These are phyloP conservation scores for Monosporascus sp. DNA, from an alignment of 2,329 filamentous ascomycete genomes.

Conservation along the genomic window DNA sequence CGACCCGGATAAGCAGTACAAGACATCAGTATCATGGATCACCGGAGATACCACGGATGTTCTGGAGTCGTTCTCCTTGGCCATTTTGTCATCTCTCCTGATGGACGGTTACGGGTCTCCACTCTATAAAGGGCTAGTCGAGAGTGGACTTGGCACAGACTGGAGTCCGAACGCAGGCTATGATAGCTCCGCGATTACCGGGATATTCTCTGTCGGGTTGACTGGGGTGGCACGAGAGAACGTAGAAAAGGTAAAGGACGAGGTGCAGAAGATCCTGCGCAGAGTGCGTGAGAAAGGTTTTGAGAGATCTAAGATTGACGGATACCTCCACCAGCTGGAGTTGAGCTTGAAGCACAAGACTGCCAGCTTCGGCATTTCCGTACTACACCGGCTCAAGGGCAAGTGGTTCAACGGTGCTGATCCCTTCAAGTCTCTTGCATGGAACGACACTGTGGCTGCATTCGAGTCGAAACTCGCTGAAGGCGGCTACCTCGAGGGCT, in stretches of 20 bases:
- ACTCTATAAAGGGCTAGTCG: conserved; percentile 81
- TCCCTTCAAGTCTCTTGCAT: conserved; percentile 84
- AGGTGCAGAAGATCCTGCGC: conserved; percentile 66
- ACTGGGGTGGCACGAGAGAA: conserved; percentile 83
- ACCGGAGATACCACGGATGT: conserved; percentile 78
- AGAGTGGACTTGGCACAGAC: conserved; percentile 83
- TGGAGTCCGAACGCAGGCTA: conserved; percentile 95
- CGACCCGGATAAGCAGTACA: conserved; percentile 80
- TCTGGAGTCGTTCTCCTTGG: conserved; percentile 81
- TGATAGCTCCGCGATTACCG: conserved; percentile 69
- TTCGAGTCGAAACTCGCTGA: conserved; percentile 75
- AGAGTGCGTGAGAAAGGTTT: conserved; percentile 73
- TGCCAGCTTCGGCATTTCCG: conserved; percentile 85
- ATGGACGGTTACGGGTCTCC: conserved; percentile 96
- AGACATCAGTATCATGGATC: conserved; percentile 91
- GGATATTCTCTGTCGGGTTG: conserved; percentile 85
- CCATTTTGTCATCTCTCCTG: conserved; percentile 75
- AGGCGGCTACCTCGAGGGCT: conserved; percentile 73
- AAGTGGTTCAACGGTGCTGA: conserved; percentile 96
- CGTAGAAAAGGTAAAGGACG: conserved; percentile 69
- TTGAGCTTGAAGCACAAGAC: conserved; percentile 95
- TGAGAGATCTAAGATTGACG: conserved; percentile 84
- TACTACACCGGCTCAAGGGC: conserved; percentile 82
- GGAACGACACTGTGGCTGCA: conserved; percentile 79
- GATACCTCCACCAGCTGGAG: conserved; percentile 89